Conservation (phyloP, 2,329 filamentous ascomycete species). For the Colletotrichum scovillei region DNA sequence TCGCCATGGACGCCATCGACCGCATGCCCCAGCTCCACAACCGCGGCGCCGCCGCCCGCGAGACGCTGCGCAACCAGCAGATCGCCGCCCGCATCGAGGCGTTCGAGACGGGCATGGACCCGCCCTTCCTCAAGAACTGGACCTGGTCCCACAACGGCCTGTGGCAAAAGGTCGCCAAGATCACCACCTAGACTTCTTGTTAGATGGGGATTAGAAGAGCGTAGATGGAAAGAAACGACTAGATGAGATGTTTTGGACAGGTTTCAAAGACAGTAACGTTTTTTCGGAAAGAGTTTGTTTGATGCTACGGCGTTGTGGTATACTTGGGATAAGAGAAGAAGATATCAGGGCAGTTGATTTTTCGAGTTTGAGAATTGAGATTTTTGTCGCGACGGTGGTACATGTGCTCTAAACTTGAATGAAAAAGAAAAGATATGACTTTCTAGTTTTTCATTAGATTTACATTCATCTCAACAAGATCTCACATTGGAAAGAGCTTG, state of each 20-base stretch:
- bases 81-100: conserved; percentile 72
- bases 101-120: conserved; percentile 78
- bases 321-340: not conserved
- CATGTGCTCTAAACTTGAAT: not conserved
- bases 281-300: not conserved
- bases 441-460: not conserved
- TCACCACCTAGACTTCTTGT: conserved; percentile 9
- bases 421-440: not conserved
- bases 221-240: not conserved
- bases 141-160: conserved; percentile 65
- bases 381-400: not conserved
- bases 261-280: not conserved
- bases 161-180: conserved; percentile 46
- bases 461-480: not conserved
- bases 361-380: not conserved
- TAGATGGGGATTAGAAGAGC: not conserved
- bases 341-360: not conserved
- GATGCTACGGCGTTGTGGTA: not conserved
- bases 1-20: conserved; percentile 83
- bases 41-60: conserved; percentile 69
- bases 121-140: conserved; percentile 73
- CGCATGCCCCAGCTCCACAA: conserved; percentile 72
- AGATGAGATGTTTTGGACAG: not conserved
- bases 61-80: conserved; percentile 73
- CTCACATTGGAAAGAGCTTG: not conserved